Percentiles rank a stretch among this genome's conserved stretches.
These are phyloP conservation scores for Plasmodium fragile DNA, from an alignment of 169 alveolate genomes.

Conservation along the genomic window DNA sequence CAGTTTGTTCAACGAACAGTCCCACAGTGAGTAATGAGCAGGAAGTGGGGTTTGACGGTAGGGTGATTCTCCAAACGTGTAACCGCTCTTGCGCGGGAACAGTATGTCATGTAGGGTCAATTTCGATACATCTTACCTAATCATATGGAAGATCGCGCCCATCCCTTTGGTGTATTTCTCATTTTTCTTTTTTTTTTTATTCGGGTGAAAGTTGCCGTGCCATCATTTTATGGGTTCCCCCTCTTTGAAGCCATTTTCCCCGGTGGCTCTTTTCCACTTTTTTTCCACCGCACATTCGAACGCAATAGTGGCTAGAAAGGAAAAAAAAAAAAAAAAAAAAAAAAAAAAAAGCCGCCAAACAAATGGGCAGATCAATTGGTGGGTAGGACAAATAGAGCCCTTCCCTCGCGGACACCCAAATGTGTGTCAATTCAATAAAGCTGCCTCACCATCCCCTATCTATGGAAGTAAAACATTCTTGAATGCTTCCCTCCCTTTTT, in stretches of 20 bases:
- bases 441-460: not conserved
- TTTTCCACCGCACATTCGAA: not conserved
- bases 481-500: not conserved
- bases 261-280: not conserved
- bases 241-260: not conserved
- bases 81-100: not conserved
- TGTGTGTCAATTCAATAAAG: not conserved
- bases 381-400: not conserved
- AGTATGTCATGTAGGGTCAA: not conserved
- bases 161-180: not conserved
- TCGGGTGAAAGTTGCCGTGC: not conserved
- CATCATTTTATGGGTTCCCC: not conserved
- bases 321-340: slow-evolving; percentile 5
- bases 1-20: not conserved
- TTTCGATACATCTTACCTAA: too few relatives aligned
- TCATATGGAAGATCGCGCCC: not conserved
- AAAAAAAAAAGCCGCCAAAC: not conserved
- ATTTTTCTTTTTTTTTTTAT: too few relatives aligned
- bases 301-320: not conserved
- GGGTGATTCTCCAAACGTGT: not conserved
- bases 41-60: not conserved
- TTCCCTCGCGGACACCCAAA: not conserved
- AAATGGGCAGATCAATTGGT: not conserved
- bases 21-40: not conserved
- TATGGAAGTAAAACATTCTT: not conserved